Evolutionary conservation across 2,329 filamentous ascomycete species (phyloP).

Genomic region (Fusarium sp.): DNA sequence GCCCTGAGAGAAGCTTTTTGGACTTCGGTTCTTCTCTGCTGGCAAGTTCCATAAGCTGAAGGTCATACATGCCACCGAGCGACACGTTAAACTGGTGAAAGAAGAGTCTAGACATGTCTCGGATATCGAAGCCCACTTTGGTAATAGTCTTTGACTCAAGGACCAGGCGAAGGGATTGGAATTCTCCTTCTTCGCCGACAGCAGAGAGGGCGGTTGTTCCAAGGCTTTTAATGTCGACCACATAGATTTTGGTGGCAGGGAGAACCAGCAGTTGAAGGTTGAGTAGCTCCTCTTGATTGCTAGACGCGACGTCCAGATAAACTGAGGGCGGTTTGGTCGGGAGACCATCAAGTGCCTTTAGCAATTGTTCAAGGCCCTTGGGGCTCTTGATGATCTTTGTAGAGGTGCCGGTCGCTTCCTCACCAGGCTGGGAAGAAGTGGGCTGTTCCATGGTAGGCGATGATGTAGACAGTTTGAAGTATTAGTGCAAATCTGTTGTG

Average conservation of each 20-base stretch:
- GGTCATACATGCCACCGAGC: background rate
- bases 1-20: background rate
- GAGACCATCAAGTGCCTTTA: background rate
- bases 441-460: background rate
- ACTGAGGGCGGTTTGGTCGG: background rate
- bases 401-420: background rate
- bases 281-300: background rate
- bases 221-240: background rate
- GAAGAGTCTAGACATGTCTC: background rate
- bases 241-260: background rate
- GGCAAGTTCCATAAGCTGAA: background rate
- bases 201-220: background rate
- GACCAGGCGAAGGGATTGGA: background rate
- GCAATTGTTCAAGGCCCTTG: rapidly evolving
- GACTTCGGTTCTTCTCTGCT: background rate
- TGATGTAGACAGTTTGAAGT: too few relatives aligned
- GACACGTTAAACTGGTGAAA: background rate
- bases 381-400: background rate
- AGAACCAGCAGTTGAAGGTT: background rate
- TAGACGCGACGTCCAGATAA: background rate
- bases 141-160: background rate
- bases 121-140: background rate
- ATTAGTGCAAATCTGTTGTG: too few relatives aligned
- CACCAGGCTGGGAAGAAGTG: background rate
- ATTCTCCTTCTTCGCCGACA: background rate